Conservation (phyloP, 306 rosid genomes). For the Vigna reflexopilosa region DNA sequence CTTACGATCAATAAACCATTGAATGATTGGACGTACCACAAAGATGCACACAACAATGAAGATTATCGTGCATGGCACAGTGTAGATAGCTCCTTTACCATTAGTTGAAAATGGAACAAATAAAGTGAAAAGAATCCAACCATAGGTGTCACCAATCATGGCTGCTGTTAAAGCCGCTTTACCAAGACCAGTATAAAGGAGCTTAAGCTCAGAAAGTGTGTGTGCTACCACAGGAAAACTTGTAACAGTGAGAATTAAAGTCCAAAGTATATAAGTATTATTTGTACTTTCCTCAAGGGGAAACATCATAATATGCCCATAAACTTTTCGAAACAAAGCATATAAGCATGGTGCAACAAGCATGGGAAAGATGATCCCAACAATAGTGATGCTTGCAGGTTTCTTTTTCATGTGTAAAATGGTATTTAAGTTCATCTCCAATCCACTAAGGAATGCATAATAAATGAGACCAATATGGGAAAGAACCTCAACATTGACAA, state of each 20-base stretch:
- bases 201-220: constrained; percentile 53
- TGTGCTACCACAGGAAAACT: constrained; percentile 55
- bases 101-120: constrained; percentile 42
- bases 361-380: constrained; percentile 47
- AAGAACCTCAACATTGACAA: constrained; percentile 31
- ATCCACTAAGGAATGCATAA: constrained; percentile 52
- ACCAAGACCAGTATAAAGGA: constrained; percentile 54
- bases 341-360: constrained; percentile 16
- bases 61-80: neutral
- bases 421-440: constrained; percentile 49
- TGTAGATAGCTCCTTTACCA: neutral
- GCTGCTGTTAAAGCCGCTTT: constrained; percentile 43
- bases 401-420: constrained; percentile 40
- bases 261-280: constrained; percentile 40
- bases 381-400: constrained; percentile 35
- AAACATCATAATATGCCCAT: no score
- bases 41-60: constrained; percentile 37
- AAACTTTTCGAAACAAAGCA: neutral
- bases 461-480: constrained; percentile 42
- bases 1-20: constrained; percentile 7
- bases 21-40: constrained; percentile 43
- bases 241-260: constrained; percentile 46
- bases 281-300: neutral
- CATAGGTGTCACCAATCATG: constrained; percentile 48
- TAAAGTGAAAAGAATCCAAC: constrained; percentile 54